Conservation (phyloP, 2,329 filamentous ascomycete species). For the Fusarium coffeatum region DNA sequence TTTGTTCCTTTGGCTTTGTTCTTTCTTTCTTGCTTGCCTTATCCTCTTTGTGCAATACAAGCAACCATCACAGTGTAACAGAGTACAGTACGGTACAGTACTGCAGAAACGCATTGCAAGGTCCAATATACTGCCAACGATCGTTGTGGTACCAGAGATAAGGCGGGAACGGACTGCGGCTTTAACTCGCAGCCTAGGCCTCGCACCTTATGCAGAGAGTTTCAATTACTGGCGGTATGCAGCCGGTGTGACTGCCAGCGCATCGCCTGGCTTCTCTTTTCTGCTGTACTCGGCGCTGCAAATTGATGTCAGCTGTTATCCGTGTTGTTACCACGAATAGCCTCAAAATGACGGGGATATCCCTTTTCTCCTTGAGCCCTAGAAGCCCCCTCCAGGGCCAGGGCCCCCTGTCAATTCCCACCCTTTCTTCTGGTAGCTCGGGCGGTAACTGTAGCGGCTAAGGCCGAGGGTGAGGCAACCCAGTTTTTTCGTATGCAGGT, state of each 20-base stretch:
- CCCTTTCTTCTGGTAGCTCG: slow-evolving; percentile 8
- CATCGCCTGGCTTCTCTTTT: slow-evolving; percentile 17
- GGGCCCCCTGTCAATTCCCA: slow-evolving; percentile 8
- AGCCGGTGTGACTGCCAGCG: slow-evolving; percentile 30
- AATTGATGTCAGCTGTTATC: neutral
- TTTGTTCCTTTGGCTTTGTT: slow-evolving; percentile 8
- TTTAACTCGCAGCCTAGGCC: neutral
- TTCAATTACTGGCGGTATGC: neutral
- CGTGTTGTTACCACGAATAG: neutral
- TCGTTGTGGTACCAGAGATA: slow-evolving; percentile 13
- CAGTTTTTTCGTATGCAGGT: slow-evolving; percentile 30
- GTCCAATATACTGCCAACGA: slow-evolving; percentile 17
- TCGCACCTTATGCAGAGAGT: neutral
- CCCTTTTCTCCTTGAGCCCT: neutral
- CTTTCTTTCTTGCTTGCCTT: slow-evolving; percentile 3
- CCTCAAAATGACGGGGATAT: slow-evolving; percentile 1
- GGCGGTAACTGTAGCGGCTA: slow-evolving; percentile 21
- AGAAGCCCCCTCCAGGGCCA: neutral
- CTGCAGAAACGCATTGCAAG: neutral
- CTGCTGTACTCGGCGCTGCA: slow-evolving; percentile 17
- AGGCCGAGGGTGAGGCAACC: slow-evolving; percentile 5
- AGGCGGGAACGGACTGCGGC: neutral
- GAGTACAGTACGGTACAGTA: neutral
- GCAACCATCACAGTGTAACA: slow-evolving; percentile 12
- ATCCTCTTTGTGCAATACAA: slow-evolving; percentile 24